Evolutionary conservation across 257 asterid species (phyloP).

Genomic region (Anisodus tanguticus): DNA sequence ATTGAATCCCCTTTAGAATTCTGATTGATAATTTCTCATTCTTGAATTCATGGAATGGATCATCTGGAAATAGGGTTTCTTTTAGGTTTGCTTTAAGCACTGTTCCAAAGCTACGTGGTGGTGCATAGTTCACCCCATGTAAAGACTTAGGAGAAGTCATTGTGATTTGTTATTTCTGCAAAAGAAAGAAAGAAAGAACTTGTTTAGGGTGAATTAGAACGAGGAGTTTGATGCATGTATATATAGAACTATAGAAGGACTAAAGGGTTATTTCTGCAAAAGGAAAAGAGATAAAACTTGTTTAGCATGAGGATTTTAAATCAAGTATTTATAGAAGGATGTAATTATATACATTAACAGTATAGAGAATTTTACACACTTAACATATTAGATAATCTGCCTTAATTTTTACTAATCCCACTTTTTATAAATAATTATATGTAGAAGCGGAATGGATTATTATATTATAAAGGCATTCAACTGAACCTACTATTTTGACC

Average conservation of each 20-base stretch:
- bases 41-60: slow-evolving; percentile 61
- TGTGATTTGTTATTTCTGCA: neutral
- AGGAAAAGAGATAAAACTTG: neutral
- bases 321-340: neutral
- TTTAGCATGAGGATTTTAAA: neutral
- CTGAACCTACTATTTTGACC: no score
- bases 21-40: slow-evolving; percentile 38
- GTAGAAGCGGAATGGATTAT: no score
- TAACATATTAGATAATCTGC: no score
- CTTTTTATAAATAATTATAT: no score
- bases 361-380: no score
- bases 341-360: no score
- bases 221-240: slow-evolving; percentile 22
- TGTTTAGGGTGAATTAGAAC: neutral
- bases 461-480: no score
- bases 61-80: slow-evolving; percentile 78
- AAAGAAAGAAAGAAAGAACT: neutral
- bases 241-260: slow-evolving; percentile 18
- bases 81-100: slow-evolving; percentile 48
- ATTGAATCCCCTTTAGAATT: slow-evolving; percentile 43
- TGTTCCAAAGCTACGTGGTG: slow-evolving; percentile 53
- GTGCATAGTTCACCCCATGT: slow-evolving; percentile 50
- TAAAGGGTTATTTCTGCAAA: no score
- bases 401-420: no score
- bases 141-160: slow-evolving; percentile 27